Percentiles rank a stretch among this genome's conserved stretches.
Conservation (phyloP, 2,329 filamentous ascomycete species). For the Pseudocercospora ulei region DNA sequence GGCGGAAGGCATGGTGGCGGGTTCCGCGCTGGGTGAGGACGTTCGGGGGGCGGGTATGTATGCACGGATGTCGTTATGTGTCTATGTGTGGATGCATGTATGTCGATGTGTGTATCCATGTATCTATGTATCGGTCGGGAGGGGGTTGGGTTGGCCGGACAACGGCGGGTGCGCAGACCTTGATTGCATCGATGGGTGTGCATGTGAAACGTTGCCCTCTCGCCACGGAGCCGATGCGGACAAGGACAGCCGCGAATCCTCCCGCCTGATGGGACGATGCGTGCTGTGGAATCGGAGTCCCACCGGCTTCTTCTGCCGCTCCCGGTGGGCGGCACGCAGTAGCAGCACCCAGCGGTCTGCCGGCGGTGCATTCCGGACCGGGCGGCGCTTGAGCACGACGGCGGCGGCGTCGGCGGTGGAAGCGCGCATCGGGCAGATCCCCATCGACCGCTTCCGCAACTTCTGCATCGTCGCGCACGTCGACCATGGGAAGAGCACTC, state of each 20-base stretch:
- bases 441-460: constrained; percentile 73
- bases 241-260: constrained; percentile 4
- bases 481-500: constrained; percentile 95
- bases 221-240: not conserved
- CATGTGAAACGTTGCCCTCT: not conserved
- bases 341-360: constrained; percentile 4
- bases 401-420: constrained; percentile 46
- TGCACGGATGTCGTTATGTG: too few species aligned
- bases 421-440: constrained; percentile 60
- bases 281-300: constrained; percentile 29
- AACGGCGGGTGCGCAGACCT: constrained; percentile 11
- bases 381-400: constrained; percentile 15
- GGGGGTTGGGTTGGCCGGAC: constrained; percentile 19
- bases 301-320: constrained; percentile 19
- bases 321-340: constrained; percentile 11
- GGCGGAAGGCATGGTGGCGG: constrained; percentile 17
- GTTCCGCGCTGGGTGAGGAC: not conserved
- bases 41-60: constrained; percentile 8
- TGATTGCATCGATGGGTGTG: too few species aligned
- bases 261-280: constrained; percentile 45
- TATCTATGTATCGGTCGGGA: too few species aligned
- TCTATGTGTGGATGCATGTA: too few species aligned
- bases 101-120: too few species aligned
- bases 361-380: constrained; percentile 9
- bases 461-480: constrained; percentile 99